Conservation (phyloP, 805 yeast species). For the Wickerhamomyces chambardii region DNA sequence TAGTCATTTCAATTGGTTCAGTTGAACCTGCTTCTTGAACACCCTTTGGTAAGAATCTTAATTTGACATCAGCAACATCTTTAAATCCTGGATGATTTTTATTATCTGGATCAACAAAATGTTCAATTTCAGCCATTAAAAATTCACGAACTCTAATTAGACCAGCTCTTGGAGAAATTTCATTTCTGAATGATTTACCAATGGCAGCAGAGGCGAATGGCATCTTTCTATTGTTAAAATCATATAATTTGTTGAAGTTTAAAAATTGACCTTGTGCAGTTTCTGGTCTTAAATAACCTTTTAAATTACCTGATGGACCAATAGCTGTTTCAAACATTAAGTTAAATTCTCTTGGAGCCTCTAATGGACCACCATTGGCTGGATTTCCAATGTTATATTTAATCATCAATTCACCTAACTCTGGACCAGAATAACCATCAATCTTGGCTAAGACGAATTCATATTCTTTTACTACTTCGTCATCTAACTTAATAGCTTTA, state of each 20-base stretch:
- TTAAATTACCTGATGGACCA: constrained; percentile 95
- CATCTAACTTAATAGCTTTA: constrained; percentile 80
- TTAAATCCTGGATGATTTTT: constrained; percentile 77
- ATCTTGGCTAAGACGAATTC: constrained; percentile 85
- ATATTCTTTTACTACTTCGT: constrained; percentile 68
- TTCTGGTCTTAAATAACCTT: constrained; percentile 96
- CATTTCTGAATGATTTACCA: constrained; percentile 98
- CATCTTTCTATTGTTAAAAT: constrained; percentile 92
- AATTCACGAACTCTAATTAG: constrained; percentile 96
- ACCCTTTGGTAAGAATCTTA: constrained; percentile 76
- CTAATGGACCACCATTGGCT: constrained; percentile 75
- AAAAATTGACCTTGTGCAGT: constrained; percentile 99
- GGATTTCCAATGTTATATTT: constrained; percentile 88
- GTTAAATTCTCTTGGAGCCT: constrained; percentile 91
- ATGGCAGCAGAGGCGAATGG: constrained; percentile 99
- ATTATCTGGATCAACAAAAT: constrained; percentile 89
- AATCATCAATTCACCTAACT: constrained; percentile 81
- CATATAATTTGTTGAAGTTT: constrained; percentile 88
- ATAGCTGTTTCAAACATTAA: constrained; percentile 99
- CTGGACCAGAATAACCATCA: constrained; percentile 91
- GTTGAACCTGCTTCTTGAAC: constrained; percentile 85
- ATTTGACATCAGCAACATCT: constrained; percentile 62
- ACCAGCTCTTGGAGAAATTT: constrained; percentile 98
- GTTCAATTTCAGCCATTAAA: constrained; percentile 99
- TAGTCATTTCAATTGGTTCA: constrained; percentile 47